Evolutionary conservation across 23 red algal genomes (phyloP), one percentile per base, ranked within the genome.

Genomic region (Agarophyton chilense): DNA sequence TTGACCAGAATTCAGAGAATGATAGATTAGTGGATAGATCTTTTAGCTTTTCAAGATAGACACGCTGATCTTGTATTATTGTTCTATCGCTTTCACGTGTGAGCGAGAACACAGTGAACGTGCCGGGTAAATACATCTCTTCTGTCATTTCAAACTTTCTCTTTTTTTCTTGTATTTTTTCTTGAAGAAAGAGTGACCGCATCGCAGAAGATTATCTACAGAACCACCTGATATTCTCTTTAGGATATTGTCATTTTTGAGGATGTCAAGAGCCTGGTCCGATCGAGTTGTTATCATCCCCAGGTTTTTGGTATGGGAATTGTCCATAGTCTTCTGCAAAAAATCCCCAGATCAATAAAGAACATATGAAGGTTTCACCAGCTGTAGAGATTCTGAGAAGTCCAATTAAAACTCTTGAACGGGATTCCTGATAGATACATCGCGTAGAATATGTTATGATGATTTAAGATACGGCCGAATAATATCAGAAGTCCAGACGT

Each of bases 1-100:
- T 81, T 16, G 72, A 79, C 40, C 73, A 31, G 43, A 91, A 91
- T 13, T 45, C 7, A 2, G 74, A 54, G 65, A 67, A 91, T 44
- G 24, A 60, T n/a, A 74, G 25, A 8, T 79, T 42, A 12, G 33
- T 25, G 14, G 73, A 55, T 7, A 91, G 73, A 34, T 68, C 39
- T 32, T 91, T 74, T 25, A 91, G 32, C 21, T 91, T 81, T 34
- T 52, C 8, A 3, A 91, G 38, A 29, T 91, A 91, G 4, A 0
- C 22, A 21, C 51, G 40, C 43, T 91, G 54, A 18, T 88, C 84
- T 41, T 77, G 84, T 13, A n/a, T n/a, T n/a, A n/a, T n/a, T n/a
- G n/a, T n/a, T n/a, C n/a, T n/a, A n/a, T n/a, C n/a, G n/a, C n/a
- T n/a, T n/a, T n/a, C n/a, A n/a, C n/a, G n/a, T n/a, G n/a, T n/a